These are phyloP conservation scores for Suillus clintonianus DNA, from an alignment of 768 basidiomycete genomes.

Conservation along the genomic window DNA sequence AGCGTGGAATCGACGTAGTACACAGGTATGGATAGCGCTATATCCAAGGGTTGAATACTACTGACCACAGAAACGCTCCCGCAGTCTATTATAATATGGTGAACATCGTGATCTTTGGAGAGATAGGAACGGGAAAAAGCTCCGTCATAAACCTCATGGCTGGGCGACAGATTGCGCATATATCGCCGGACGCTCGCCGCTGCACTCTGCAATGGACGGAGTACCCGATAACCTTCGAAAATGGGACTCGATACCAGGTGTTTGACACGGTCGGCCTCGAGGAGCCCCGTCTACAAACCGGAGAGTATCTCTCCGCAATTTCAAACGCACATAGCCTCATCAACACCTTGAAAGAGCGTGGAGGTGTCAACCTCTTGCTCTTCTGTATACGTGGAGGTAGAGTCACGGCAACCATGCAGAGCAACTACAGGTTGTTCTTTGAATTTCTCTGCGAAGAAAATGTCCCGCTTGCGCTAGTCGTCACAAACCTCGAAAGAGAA, in stretches of 20 bases:
- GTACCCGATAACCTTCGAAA: slow-evolving; percentile 25
- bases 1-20: not conserved
- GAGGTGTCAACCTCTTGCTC: slow-evolving; percentile 43
- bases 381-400: slow-evolving; percentile 43
- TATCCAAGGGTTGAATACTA: not conserved
- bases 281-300: slow-evolving; percentile 27
- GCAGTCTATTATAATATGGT: slow-evolving; percentile 3
- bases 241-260: slow-evolving; percentile 24
- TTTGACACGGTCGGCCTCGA: slow-evolving; percentile 38
- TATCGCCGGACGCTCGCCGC: slow-evolving; percentile 31
- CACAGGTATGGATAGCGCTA: not conserved
- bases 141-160: slow-evolving; percentile 35
- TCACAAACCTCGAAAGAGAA: slow-evolving; percentile 45
- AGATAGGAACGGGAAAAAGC: slow-evolving; percentile 40
- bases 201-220: slow-evolving; percentile 38
- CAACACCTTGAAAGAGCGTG: slow-evolving; percentile 23
- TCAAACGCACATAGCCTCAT: slow-evolving; percentile 36
- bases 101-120: slow-evolving; percentile 47
- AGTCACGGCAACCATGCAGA: slow-evolving; percentile 36
- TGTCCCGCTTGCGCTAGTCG: slow-evolving; percentile 32
- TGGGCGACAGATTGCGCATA: slow-evolving; percentile 21
- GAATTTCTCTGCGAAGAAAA: slow-evolving; percentile 41
- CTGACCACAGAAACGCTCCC: not conserved
- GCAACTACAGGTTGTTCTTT: slow-evolving; percentile 44
- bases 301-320: slow-evolving; percentile 29